Evolutionary conservation across 805 yeast species (phyloP), one percentile per base, ranked within the genome.

Genomic region (Wickerhamomyces xylosicus): DNA sequence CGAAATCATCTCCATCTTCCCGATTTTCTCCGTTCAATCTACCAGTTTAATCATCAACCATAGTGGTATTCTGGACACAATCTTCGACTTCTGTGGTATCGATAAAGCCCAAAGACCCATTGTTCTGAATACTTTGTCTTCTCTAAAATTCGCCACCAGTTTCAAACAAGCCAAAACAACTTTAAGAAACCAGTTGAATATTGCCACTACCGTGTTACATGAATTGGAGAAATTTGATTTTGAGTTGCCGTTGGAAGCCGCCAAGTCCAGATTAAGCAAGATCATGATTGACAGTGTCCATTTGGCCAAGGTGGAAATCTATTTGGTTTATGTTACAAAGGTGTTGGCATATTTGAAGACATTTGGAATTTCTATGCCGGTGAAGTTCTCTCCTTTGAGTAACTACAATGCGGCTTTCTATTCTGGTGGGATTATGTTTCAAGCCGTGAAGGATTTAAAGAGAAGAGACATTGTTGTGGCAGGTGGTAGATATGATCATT

Each of bases 401-500:
- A 85, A 86, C 46, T 85, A 85, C 59, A 86, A 86, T 48, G 73
- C 80, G 25, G 71, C 78, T 9, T 90, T 86, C 54, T 92, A 89
- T 54, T 65, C 69, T 31, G 77, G 78, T 15, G 95, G 95, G 0
- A 62, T 89, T 2, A 86, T 92, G 95, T 92, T 90, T 55, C 95
- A 86, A 48, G 85, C 84, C 0, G 72, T 86, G 2, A 72, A 77
- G 46, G 82, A 85, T 39, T 79, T 77, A 44, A 67, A 53, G 55
- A 50, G 63, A 64, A 52, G 41, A 47, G 63, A 55, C 32, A 45
- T 80, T 25, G 64, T 92, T 32, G 92, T 92, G 14, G 90, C 92
- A 0, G 99, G 99, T 34, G 99, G 99, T 3, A 66, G 99, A 40
- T 92, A 87, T 54, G 97, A 90, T 51, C 64, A 67, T 17, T 66